Percentiles rank a stretch among this genome's conserved stretches.
These are phyloP conservation scores for Hevea brasiliensis DNA, from an alignment of 345 rosid genomes.

Conservation along the genomic window DNA sequence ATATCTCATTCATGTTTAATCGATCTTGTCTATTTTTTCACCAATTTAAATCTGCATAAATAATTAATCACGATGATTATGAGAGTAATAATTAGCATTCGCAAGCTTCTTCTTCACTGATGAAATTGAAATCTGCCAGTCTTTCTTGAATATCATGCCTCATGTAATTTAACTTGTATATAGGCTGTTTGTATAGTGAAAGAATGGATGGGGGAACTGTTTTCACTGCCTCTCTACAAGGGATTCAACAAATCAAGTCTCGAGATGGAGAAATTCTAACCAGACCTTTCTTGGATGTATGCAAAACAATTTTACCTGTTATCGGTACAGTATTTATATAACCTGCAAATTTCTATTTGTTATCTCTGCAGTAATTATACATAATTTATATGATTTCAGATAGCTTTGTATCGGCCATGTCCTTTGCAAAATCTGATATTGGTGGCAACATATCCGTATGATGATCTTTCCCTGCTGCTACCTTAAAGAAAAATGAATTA, in stretches of 20 bases:
- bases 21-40: no score
- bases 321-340: constrained; percentile 9
- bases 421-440: constrained; percentile 21
- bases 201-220: constrained; percentile 16
- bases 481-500: no score
- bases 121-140: no score
- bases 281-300: constrained; percentile 23
- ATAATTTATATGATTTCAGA: constrained; percentile 5
- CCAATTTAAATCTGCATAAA: no score
- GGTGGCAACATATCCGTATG: constrained; percentile 25
- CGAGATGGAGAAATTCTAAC: constrained; percentile 20
- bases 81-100: no score
- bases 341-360: neutral
- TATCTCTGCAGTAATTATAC: neutral
- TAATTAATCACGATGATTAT: no score
- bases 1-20: no score
- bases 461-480: neutral
- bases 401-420: constrained; percentile 24
- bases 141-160: no score
- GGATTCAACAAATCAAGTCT: constrained; percentile 17
- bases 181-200: neutral
- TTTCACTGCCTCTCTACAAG: constrained; percentile 14
- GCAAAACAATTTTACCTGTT: constrained; percentile 28
- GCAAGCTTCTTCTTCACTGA: no score
- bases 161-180: no score